Evolutionary conservation across 2,329 filamentous ascomycete genomes (phyloP).

Genomic region (Sarocladium oryzae): DNA sequence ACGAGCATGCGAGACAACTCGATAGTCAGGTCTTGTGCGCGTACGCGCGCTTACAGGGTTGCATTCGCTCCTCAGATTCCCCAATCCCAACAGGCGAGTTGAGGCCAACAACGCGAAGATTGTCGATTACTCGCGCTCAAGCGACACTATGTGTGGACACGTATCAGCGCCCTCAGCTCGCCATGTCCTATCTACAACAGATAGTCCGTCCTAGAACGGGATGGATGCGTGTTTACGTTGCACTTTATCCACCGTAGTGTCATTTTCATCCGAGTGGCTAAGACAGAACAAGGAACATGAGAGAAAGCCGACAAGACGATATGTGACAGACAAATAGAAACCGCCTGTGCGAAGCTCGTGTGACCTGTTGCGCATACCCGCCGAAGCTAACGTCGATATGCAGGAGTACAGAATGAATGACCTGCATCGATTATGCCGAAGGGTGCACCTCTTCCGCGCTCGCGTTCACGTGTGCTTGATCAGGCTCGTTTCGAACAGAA

Average conservation of each 20-base stretch:
- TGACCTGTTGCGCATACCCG: conserved; percentile 5
- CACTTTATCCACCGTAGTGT: not conserved
- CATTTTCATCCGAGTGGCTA: not conserved
- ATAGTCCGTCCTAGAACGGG: not conserved
- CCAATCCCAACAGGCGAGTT: not conserved
- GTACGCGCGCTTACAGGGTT: conserved; percentile 4
- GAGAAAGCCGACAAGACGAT: not conserved
- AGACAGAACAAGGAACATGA: not conserved
- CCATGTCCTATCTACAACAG: too few species aligned
- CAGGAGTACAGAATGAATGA: not conserved
- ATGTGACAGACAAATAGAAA: conserved; percentile 5
- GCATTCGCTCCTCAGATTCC: not conserved
- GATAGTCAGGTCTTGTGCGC: not conserved
- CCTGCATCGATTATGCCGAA: conserved; percentile 4
- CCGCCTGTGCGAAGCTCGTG: not conserved
- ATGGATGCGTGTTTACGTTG: not conserved
- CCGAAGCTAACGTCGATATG: conserved; percentile 4
- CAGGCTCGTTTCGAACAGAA: not conserved
- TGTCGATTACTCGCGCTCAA: not conserved
- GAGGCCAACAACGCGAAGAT: not conserved
- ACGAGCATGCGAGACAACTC: not conserved
- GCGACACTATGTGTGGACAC: too few species aligned
- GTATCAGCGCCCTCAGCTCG: too few species aligned
- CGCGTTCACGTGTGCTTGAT: not conserved
- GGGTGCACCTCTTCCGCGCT: not conserved